These are phyloP conservation scores for Scenedesmus sp. DNA, from an alignment of 163 green algal genomes.

Conservation along the genomic window DNA sequence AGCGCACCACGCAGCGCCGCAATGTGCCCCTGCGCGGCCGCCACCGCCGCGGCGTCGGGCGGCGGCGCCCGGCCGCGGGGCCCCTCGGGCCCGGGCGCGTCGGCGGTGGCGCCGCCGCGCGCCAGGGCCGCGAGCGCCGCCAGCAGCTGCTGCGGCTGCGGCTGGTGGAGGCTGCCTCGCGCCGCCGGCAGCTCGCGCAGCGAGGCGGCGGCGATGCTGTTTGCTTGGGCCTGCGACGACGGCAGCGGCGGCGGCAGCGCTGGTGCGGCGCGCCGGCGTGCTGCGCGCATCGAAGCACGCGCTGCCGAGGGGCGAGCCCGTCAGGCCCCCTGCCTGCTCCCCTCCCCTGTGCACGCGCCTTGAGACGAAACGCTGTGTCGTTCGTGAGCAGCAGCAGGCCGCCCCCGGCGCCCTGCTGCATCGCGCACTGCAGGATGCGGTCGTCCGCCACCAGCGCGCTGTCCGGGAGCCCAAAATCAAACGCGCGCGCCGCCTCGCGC, in stretches of 20 bases:
- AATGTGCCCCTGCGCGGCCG: too few relatives aligned
- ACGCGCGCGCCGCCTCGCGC: not conserved
- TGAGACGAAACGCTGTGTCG: constrained; percentile 18
- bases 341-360: too few relatives aligned
- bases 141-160: not conserved
- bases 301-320: too few relatives aligned
- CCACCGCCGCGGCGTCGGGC: not conserved
- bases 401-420: not conserved
- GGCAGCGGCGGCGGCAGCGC: too few relatives aligned
- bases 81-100: not conserved
- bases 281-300: too few relatives aligned
- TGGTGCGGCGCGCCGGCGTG: too few relatives aligned
- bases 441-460: constrained; percentile 17
- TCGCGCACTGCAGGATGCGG: constrained; percentile 25
- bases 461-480: not conserved
- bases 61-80: not conserved
- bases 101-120: not conserved
- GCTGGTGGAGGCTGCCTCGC: not conserved
- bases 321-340: too few relatives aligned
- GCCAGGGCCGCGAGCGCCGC: not conserved
- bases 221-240: constrained; percentile 21
- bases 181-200: not conserved
- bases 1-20: too few relatives aligned
- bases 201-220: not conserved
- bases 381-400: constrained; percentile 27